Conservation (phyloP, 2,329 filamentous ascomycete species). For the Microcyclosporella mali region DNA sequence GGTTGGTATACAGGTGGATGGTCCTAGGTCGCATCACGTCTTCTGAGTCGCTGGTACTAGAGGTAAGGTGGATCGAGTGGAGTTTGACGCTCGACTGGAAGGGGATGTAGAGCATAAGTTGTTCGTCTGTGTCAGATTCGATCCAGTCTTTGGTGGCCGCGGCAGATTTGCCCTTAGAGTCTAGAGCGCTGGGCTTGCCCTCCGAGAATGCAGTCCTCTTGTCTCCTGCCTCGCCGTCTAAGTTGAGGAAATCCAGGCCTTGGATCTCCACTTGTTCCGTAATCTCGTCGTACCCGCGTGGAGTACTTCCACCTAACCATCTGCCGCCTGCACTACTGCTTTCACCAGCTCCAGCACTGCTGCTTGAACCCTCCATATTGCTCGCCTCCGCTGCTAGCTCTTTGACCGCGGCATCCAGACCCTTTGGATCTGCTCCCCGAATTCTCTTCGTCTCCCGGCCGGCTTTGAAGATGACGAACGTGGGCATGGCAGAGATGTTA, state of each 20-base stretch:
- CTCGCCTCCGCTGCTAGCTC: constrained; percentile 63
- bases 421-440: constrained; percentile 62
- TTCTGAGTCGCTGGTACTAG: constrained; percentile 67
- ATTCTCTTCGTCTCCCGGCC: constrained; percentile 34
- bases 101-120: constrained; percentile 86
- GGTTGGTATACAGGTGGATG: constrained; percentile 82
- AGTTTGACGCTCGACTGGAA: constrained; percentile 86
- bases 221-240: constrained; percentile 67
- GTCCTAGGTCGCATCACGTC: constrained; percentile 73
- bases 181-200: constrained; percentile 59
- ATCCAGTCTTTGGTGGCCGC: constrained; percentile 68
- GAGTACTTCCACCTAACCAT: constrained; percentile 71
- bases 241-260: constrained; percentile 81
- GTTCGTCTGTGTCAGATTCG: constrained; percentile 94
- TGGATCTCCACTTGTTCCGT: constrained; percentile 73
- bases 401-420: constrained; percentile 64
- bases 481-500: constrained; percentile 71
- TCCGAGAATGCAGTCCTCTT: constrained; percentile 66
- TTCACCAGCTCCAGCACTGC: constrained; percentile 35
- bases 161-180: constrained; percentile 48
- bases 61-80: constrained; percentile 82
- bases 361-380: constrained; percentile 20
- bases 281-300: constrained; percentile 76
- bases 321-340: constrained; percentile 37
- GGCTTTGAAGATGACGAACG: constrained; percentile 67